phyloP scores from a whole-genome alignment of 179 eudicot species.

The Silene noctiflora region DNA sequence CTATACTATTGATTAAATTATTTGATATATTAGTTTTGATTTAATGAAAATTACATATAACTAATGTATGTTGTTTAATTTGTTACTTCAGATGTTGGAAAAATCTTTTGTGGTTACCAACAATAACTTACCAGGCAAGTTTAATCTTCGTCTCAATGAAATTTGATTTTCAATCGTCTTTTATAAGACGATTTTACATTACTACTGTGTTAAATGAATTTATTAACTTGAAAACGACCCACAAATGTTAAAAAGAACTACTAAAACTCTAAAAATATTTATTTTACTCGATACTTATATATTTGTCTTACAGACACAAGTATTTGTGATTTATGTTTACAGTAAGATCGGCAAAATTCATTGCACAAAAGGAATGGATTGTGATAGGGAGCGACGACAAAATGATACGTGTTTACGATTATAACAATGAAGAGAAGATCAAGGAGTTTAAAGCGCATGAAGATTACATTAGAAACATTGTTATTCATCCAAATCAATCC shows the following conservation, averaged over 20 bases:
- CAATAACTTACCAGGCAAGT: slow-evolving; percentile 35
- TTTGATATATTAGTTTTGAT: too few relatives aligned
- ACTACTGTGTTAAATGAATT: too few relatives aligned
- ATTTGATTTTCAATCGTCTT: too few relatives aligned
- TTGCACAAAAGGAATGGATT: slow-evolving; percentile 46
- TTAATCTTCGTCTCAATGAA: background rate
- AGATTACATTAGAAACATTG: slow-evolving; percentile 47
- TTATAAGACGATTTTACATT: too few relatives aligned
- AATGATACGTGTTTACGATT: slow-evolving; percentile 42
- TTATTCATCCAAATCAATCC: slow-evolving; percentile 49
- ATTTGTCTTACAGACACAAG: too few relatives aligned
- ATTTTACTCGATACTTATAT: too few relatives aligned
- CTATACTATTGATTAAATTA: too few relatives aligned
- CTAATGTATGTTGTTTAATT: background rate
- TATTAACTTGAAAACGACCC: too few relatives aligned
- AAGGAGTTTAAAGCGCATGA: slow-evolving; percentile 49
- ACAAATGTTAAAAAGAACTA: too few relatives aligned
- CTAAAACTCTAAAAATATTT: too few relatives aligned
- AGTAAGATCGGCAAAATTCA: slow-evolving; percentile 57
- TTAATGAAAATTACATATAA: too few relatives aligned
- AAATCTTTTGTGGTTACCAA: slow-evolving; percentile 39
- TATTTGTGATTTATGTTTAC: slow-evolving; percentile 7
- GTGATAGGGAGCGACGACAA: slow-evolving; percentile 52
- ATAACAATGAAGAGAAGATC: slow-evolving; percentile 38
- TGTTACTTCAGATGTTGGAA: slow-evolving; percentile 29